Base-by-base conservation (phyloP, 2,329 filamentous ascomycete genomes). In the Paracoccidioides brasiliensis region DNA sequence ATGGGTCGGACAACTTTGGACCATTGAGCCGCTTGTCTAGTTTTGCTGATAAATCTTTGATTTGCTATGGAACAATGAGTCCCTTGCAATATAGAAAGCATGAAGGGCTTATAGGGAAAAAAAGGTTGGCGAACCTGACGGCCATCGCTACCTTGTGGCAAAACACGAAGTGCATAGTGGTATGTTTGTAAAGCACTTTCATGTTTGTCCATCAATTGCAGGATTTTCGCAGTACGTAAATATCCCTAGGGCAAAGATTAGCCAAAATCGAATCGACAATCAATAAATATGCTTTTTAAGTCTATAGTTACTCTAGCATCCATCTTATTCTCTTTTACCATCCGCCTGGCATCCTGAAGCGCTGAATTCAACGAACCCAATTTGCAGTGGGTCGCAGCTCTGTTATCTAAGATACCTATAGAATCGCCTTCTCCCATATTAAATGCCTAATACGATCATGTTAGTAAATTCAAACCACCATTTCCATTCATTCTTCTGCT, bases 181-280 rank as follows among this genome's bases (percentile, higher is more conserved):
- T 82, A 83, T 30, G 82, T 75, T 9, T 76, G 73, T 10, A 80
- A 62, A 5, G 81, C 81, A 30, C 74, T 75, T n/a, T 75, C 72
- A 2, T 69, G 64, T 62, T 78, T 80, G 9, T 73, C 70, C 67
- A 77, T 74, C 57, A 72, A 58, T 9, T 70, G 59, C 32, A 76
- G 68, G 5, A 73, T 64, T 56, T 76, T 76, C 2, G 74, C 79
- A 32, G 77, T 77, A 54, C 80, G 76, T 33, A 83, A 64, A 63
- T 83, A 83, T 7, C 80, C 80, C 65, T 75, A 49, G 0, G 15
- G 33, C 0, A 43, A 30, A 38, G 30, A 53, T 53, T 38, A 56
- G 42, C 14, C 22, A 8, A 40, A 41, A 55, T 35, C 15, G 28
- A 1, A 1, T 15, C 37, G 10, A 14, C 10, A 14, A 37, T 40